Percentiles rank a stretch among this genome's conserved stretches.
Evolutionary conservation across 148 eudicot species (phyloP).

Genomic region (Drosera capensis): DNA sequence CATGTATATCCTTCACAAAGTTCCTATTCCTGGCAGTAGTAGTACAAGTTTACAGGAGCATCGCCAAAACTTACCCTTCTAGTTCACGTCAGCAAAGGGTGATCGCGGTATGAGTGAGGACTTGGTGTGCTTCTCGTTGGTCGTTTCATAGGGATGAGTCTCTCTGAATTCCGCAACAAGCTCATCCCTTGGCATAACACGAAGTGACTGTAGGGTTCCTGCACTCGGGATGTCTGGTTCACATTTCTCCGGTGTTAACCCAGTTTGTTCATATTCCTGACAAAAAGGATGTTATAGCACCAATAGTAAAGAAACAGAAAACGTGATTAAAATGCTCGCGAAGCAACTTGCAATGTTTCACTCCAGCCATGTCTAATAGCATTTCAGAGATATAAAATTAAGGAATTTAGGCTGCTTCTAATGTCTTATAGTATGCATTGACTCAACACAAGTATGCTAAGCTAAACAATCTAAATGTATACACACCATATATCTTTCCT

Average conservation of each 20-base stretch:
- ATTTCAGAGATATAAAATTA: not conserved
- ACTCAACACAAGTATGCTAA: not conserved
- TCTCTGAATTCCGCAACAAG: constrained; percentile 76
- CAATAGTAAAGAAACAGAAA: not conserved
- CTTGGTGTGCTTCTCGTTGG: constrained; percentile 46
- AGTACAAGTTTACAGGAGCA: constrained; percentile 1
- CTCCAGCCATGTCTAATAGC: not conserved
- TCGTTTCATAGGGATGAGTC: constrained; percentile 63
- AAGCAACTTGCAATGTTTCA: not conserved
- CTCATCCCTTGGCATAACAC: constrained; percentile 76
- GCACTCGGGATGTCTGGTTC: constrained; percentile 78
- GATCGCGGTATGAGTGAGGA: constrained; percentile 70
- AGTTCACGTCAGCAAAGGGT: constrained; percentile 61
- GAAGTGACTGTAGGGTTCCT: constrained; percentile 67
- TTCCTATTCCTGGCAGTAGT: constrained; percentile 13
- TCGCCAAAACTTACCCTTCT: constrained; percentile 5
- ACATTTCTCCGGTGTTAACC: constrained; percentile 54
- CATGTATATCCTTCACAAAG: constrained; percentile 16
- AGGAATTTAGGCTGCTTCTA: not conserved
- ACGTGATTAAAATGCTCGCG: not conserved
- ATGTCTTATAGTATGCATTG: not conserved
- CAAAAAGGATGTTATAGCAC: not conserved
- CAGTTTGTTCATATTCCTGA: constrained; percentile 90
- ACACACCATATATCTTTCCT: constrained; percentile 62
- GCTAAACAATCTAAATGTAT: too few species aligned